Evolutionary conservation across 495 filamentous ascomycete species (phyloP), one percentile per base, ranked within the genome.

Genomic region (Xylaria curta): DNA sequence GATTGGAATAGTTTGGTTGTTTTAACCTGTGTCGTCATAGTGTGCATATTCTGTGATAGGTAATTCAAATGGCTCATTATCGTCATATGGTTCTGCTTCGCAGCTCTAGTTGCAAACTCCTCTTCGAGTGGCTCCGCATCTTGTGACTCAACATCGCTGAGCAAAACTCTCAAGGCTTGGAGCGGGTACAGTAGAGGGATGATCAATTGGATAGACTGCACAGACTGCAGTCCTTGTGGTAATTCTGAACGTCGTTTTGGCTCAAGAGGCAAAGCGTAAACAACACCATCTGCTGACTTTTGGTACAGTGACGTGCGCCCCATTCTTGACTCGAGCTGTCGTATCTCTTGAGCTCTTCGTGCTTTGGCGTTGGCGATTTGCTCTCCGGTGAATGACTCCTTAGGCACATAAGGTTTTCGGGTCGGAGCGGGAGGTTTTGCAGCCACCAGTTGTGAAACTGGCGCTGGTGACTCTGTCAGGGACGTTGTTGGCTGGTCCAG

Each of bases 251-350:
- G 83, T 71, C 90, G 89, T 60, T 85, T 85, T 8, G 92, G 90
- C 66, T 93, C 89, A 3, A 97, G 81, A 1, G 93, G 93, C 62
- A 97, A 78, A 0, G 89, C 89, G 75, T 90, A 97, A 9, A 87
- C 86, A 47, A 90, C 80, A 17, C 91, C 91, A 81, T 97, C 91
- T 51, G 85, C 80, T 17, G 90, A 90, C 73, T 91, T 95, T 31
- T 88, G 85, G 76, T 92, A 97, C 33, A 88, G 75, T 2, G 90
- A 88, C 28, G 91, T 75, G 73, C 91, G 84, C 36, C 90, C 88
- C 82, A 97, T 88, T n/a, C 94, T 87, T 24, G 93, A 88, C 80
- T 97, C 93, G 0, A 97, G 85, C 71, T 94, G 93, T 44, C 89
- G 86, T 44, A 86, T 89, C 76, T 96, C 93, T 59, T 82, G 78